A percentile compares a stretch with the other conserved stretches of the same genome.
phyloP scores from a whole-genome alignment of 306 rosid genomes.

The Aeschynomene evenia region DNA sequence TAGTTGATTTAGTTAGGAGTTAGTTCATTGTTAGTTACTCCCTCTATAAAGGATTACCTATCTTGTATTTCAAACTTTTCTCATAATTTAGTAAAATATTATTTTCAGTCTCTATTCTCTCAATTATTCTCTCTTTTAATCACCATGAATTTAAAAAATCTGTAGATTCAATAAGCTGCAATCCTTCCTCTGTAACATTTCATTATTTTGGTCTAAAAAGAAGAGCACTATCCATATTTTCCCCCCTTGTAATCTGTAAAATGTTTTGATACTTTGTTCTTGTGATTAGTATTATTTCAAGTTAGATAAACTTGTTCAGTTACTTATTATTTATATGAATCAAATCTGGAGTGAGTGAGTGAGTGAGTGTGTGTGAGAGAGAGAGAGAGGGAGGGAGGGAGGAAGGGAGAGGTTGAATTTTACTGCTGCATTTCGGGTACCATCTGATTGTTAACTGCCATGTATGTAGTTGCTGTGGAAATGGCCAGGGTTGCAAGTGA shows the following conservation, averaged over 20 bases:
- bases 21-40: too few relatives aligned
- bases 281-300: background rate
- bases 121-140: too few relatives aligned
- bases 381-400: background rate
- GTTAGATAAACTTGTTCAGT: slow-evolving; percentile 4
- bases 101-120: too few relatives aligned
- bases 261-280: background rate
- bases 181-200: slow-evolving; percentile 12
- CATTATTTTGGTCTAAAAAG: background rate
- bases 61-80: too few relatives aligned
- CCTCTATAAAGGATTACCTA: too few relatives aligned
- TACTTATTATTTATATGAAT: background rate
- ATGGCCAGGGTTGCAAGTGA: slow-evolving; percentile 89
- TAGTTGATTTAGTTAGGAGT: too few relatives aligned
- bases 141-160: too few relatives aligned
- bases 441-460: slow-evolving; percentile 24
- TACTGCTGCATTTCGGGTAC: background rate
- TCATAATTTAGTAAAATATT: too few relatives aligned
- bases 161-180: background rate
- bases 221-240: background rate
- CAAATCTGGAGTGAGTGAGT: background rate
- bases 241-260: background rate
- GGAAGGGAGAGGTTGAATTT: background rate
- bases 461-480: slow-evolving; percentile 78
- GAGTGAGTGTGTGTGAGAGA: background rate